Evolutionary conservation across 352 stramenopile species (phyloP).

Genomic region (Globisporangium uncinulatum): DNA sequence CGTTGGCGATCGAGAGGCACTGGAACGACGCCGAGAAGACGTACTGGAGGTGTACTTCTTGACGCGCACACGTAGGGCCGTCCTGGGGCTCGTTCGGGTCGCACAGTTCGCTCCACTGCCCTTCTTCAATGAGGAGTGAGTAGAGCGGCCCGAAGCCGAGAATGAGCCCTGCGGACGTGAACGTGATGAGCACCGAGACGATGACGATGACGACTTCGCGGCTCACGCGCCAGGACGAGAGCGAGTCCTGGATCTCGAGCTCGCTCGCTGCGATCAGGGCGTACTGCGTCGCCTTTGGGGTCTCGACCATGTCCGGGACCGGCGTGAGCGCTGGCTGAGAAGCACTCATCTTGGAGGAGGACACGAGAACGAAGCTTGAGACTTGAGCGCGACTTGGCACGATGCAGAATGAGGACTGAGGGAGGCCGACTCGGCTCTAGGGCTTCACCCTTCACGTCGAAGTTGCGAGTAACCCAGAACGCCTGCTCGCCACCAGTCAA

Average conservation of each 20-base stretch:
- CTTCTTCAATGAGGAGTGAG: conserved; percentile 33
- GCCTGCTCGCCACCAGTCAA: too few relatives aligned
- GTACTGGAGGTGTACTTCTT: conserved; percentile 47
- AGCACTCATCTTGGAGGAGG: background rate
- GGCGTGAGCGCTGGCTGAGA: conserved; percentile 9
- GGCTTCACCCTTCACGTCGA: background rate
- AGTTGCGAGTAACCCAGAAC: background rate
- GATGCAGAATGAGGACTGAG: background rate
- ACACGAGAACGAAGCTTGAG: background rate
- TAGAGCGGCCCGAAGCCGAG: conserved; percentile 49
- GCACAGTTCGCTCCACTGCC: conserved; percentile 41
- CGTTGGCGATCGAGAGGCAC: conserved; percentile 40
- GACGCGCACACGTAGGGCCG: conserved; percentile 27
- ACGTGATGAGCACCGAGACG: conserved; percentile 22
- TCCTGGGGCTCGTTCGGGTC: conserved; percentile 14
- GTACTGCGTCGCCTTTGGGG: conserved; percentile 10
- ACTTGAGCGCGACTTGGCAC: conserved; percentile 7
- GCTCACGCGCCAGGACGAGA: conserved; percentile 24
- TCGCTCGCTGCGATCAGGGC: conserved; percentile 9
- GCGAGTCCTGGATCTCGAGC: conserved; percentile 19
- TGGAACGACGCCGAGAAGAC: conserved; percentile 45
- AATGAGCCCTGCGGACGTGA: conserved; percentile 34
- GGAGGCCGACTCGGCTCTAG: background rate
- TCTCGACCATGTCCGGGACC: conserved; percentile 1
- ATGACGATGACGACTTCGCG: conserved; percentile 18